Evolutionary conservation across 768 basidiomycete genomes (phyloP).

Genomic region (Paxillus rubicundulus): DNA sequence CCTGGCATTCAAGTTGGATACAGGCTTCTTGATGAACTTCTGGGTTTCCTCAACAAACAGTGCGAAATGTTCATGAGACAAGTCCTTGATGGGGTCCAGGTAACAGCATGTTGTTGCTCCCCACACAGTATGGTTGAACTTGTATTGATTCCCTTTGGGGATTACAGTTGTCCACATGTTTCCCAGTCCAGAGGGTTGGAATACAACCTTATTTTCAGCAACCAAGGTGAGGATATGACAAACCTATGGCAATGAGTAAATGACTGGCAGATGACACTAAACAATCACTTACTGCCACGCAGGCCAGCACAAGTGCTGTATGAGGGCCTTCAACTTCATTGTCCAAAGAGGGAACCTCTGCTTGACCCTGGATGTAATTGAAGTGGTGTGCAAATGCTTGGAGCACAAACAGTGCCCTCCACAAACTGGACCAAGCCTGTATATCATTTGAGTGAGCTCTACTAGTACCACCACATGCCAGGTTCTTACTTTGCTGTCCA

Average conservation of each 20-base stretch:
- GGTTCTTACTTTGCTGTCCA: not conserved
- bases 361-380: no score
- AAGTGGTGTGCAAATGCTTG: no score
- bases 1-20: not conserved
- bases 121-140: constrained; percentile 10
- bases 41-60: constrained; percentile 1
- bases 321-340: not conserved
- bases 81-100: no score
- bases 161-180: no score
- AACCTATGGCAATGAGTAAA: no score
- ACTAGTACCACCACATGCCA: not conserved
- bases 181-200: not conserved
- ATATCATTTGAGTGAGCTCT: not conserved
- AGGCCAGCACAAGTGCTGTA: constrained; percentile 8
- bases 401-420: no score
- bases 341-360: no score
- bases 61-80: constrained; percentile 2
- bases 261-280: not conserved
- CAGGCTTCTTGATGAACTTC: not conserved
- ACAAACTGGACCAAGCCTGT: constrained; percentile 4
- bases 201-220: not conserved
- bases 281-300: constrained; percentile 2
- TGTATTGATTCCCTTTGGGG: no score
- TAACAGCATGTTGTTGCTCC: constrained; percentile 3
- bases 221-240: constrained; percentile 4